phyloP scores from a whole-genome alignment of 129 eudicot genomes.

The Chrysanthemum makinoi region DNA sequence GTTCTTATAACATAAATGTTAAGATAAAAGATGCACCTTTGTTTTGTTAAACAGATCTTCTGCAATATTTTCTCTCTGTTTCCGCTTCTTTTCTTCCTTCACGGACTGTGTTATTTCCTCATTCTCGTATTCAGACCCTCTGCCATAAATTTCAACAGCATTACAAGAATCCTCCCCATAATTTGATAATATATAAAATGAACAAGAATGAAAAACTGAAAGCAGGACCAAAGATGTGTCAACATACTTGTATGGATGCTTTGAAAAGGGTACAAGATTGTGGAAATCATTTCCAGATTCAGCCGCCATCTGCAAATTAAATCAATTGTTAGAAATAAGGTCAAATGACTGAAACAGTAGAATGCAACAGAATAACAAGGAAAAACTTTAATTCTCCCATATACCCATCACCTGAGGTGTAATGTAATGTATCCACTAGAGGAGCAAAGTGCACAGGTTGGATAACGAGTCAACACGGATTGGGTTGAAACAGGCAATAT shows the following conservation, averaged over 20 bases:
- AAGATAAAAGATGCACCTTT: constrained; percentile 37
- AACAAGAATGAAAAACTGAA: not conserved
- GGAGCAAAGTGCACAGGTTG: no score
- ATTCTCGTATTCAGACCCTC: constrained; percentile 74
- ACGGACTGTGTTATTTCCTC: constrained; percentile 56
- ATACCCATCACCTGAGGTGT: no score
- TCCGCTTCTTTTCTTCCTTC: constrained; percentile 81
- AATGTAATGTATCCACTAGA: no score
- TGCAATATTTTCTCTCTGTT: constrained; percentile 80
- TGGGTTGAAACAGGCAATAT: no score
- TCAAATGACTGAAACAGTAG: not conserved
- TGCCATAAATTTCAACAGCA: constrained; percentile 28
- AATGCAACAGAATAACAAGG: not conserved
- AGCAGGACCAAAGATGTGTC: constrained; percentile 3
- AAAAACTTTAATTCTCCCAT: not conserved
- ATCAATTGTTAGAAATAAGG: constrained; percentile 17
- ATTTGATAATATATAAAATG: not conserved
- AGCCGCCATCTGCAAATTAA: constrained; percentile 40
- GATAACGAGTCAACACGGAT: no score
- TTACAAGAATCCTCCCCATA: not conserved
- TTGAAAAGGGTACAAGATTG: constrained; percentile 74
- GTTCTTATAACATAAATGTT: not conserved
- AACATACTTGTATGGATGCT: constrained; percentile 74
- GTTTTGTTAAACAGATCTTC: constrained; percentile 77
- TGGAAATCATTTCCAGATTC: constrained; percentile 73